Percentiles rank a stretch among this genome's conserved stretches.
Evolutionary conservation across 345 rosid species (phyloP).

Genomic region (Anacardium occidentale): DNA sequence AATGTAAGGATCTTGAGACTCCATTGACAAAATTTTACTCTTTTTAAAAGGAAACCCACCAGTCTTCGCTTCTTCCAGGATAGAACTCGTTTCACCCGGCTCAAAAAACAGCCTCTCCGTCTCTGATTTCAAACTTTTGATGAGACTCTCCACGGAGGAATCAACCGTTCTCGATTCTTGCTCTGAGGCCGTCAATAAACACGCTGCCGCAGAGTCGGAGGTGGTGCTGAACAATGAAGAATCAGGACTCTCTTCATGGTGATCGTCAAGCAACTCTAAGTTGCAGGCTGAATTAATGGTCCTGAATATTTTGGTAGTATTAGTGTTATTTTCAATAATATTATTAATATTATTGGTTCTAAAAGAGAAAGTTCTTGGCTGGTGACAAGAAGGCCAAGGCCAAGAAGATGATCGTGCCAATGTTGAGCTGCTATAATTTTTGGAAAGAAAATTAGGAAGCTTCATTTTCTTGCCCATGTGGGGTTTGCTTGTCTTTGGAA

Average conservation of each 20-base stretch:
- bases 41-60: constrained; percentile 35
- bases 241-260: not conserved
- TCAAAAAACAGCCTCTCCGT: constrained; percentile 60
- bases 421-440: constrained; percentile 9
- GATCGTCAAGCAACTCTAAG: constrained; percentile 1
- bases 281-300: constrained; percentile 40
- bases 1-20: constrained; percentile 63
- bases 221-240: constrained; percentile 31
- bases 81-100: constrained; percentile 67
- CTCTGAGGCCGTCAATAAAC: constrained; percentile 42
- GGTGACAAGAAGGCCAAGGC: constrained; percentile 84
- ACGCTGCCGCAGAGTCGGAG: constrained; percentile 32
- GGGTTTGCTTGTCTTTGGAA: not conserved
- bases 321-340: constrained; percentile 12
- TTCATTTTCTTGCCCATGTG: constrained; percentile 53
- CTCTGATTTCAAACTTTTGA: constrained; percentile 44
- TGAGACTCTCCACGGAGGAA: constrained; percentile 47
- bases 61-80: constrained; percentile 41
- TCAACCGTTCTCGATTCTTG: constrained; percentile 23
- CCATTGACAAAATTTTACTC: constrained; percentile 55
- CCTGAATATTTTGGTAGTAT: constrained; percentile 27
- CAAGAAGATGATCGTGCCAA: constrained; percentile 38
- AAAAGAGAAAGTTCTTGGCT: constrained; percentile 79
- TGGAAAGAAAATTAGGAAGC: constrained; percentile 50
- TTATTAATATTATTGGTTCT: constrained; percentile 28